Evolutionary conservation across 2,329 filamentous ascomycete genomes (phyloP).

Genomic region (Diaporthe citri): DNA sequence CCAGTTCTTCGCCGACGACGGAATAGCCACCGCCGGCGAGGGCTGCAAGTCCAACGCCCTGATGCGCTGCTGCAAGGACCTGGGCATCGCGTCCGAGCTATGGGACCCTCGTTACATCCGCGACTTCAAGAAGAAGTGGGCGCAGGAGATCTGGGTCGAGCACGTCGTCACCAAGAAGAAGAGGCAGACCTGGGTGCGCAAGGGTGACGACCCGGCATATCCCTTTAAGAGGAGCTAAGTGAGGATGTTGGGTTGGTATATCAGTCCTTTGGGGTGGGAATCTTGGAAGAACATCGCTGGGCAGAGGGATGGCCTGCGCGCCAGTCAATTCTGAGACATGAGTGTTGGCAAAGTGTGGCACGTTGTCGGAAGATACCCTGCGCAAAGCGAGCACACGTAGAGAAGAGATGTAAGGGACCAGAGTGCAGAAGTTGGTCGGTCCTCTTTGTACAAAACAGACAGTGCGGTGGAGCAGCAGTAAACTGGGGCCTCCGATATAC

Average conservation of each 20-base stretch:
- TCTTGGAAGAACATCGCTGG: background rate
- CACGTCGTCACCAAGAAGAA: constrained; percentile 89
- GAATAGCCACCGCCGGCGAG: constrained; percentile 93
- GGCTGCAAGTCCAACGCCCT: constrained; percentile 98
- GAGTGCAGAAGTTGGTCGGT: background rate
- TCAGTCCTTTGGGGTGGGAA: background rate
- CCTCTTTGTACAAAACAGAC: constrained; percentile 3
- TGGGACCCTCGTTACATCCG: constrained; percentile 96
- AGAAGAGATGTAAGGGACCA: background rate
- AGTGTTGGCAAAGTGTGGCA: background rate
- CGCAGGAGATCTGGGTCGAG: constrained; percentile 89
- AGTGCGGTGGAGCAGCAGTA: background rate
- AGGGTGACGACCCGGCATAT: constrained; percentile 80
- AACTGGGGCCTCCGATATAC: constrained; percentile 23
- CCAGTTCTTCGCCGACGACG: constrained; percentile 87
- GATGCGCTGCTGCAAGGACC: constrained; percentile 98
- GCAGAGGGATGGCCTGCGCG: too few relatives aligned
- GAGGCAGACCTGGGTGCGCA: constrained; percentile 87
- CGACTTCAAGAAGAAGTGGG: constrained; percentile 80
- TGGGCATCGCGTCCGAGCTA: constrained; percentile 93
- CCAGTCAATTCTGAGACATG: background rate
- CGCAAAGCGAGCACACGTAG: background rate
- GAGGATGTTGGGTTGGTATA: background rate
- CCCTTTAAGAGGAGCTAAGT: constrained; percentile 61
- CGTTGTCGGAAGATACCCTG: constrained; percentile 4